Evolutionary conservation across 2,329 filamentous ascomycete species (phyloP).

Genomic region (Eutypella sp.): DNA sequence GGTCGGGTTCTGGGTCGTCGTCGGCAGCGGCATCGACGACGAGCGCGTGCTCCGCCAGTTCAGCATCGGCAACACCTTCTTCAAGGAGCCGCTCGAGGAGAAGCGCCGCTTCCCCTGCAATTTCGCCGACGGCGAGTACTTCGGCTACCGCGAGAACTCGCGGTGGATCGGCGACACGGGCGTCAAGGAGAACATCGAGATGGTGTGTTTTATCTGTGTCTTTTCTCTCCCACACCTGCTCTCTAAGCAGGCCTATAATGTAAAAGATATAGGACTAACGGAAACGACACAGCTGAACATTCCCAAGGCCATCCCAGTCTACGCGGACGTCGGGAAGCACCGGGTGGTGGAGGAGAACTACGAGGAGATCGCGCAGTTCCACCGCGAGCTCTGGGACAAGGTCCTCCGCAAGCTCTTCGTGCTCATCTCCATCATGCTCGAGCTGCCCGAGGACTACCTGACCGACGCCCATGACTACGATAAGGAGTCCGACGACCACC

Average conservation of each 20-base stretch:
- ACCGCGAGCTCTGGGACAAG: constrained; percentile 29
- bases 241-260: constrained; percentile 26
- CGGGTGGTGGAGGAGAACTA: constrained; percentile 19
- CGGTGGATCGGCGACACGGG: constrained; percentile 28
- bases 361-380: constrained; percentile 26
- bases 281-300: constrained; percentile 25
- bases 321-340: constrained; percentile 29
- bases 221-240: not conserved
- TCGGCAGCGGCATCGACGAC: constrained; percentile 18
- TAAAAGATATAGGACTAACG: constrained; percentile 4
- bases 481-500: constrained; percentile 21
- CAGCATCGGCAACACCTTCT: constrained; percentile 17
- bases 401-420: constrained; percentile 37
- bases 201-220: constrained; percentile 26
- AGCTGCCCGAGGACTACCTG: constrained; percentile 22
- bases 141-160: constrained; percentile 31
- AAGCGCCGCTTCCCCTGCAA: constrained; percentile 20
- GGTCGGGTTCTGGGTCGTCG: constrained; percentile 43
- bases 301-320: constrained; percentile 19
- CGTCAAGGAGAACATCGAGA: constrained; percentile 46
- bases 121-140: constrained; percentile 23
- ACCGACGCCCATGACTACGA: constrained; percentile 20
- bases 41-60: constrained; percentile 19
- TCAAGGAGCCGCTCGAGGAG: constrained; percentile 17
- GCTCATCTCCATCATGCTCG: constrained; percentile 39